Evolutionary conservation across 345 rosid genomes (phyloP).

Genomic region (Conringia planisiliqua): DNA sequence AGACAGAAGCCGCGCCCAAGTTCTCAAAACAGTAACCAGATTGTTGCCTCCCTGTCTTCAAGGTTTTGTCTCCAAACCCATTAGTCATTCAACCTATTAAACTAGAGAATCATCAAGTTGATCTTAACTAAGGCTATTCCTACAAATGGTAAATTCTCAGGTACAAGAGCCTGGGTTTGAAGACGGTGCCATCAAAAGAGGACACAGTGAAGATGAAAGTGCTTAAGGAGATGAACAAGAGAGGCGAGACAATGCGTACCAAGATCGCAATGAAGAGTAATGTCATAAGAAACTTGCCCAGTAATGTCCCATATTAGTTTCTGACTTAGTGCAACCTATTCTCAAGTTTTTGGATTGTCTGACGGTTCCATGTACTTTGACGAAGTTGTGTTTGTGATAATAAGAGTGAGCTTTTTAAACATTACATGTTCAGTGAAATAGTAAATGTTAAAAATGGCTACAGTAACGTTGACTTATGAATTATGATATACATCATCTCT

Average conservation of each 20-base stretch:
- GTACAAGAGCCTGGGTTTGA: slow-evolving; percentile 85
- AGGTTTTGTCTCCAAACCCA: slow-evolving; percentile 42
- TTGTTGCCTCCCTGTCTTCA: slow-evolving; percentile 65
- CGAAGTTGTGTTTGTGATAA: slow-evolving; percentile 4
- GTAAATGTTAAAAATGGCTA: neutral
- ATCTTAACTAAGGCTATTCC: neutral
- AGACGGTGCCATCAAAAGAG: slow-evolving; percentile 70
- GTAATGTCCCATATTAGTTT: slow-evolving; percentile 64
- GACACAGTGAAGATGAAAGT: slow-evolving; percentile 75
- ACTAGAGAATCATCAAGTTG: neutral
- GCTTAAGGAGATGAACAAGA: slow-evolving; percentile 62
- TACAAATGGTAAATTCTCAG: slow-evolving; percentile 35
- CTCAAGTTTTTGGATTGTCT: neutral
- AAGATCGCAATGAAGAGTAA: slow-evolving; percentile 84
- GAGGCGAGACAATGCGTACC: slow-evolving; percentile 66
- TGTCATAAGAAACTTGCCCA: slow-evolving; percentile 76
- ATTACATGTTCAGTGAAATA: neutral
- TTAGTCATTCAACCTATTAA: neutral
- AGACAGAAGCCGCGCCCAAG: slow-evolving; percentile 91
- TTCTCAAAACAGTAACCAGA: slow-evolving; percentile 46
- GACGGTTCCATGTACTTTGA: neutral
- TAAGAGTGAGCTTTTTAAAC: slow-evolving; percentile 1
- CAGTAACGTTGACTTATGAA: slow-evolving; percentile 4
- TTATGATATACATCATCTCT: neutral
- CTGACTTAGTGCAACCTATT: neutral